Conservation (phyloP, 371 early-diverging fungal species). For the Chytridium lagenaria region DNA sequence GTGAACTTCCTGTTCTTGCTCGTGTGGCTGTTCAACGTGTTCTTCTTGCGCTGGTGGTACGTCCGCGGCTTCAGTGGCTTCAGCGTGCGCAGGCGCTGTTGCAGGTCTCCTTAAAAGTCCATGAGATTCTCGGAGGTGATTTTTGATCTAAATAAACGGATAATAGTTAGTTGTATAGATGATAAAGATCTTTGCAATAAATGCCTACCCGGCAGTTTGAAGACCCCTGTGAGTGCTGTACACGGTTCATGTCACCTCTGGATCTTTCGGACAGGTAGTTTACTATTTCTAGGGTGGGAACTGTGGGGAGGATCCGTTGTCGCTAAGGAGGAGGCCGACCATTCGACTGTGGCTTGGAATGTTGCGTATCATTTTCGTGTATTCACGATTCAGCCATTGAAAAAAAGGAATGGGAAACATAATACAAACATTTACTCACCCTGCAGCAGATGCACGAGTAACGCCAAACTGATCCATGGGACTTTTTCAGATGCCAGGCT, state of each 20-base stretch:
- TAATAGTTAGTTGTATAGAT: not conserved
- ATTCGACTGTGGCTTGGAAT: constrained; percentile 47
- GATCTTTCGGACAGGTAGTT: constrained; percentile 42
- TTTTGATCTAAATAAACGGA: not conserved
- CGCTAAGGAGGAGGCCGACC: constrained; percentile 38
- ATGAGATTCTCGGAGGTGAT: not conserved
- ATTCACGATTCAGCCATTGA: not conserved
- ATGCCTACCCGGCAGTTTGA: not conserved
- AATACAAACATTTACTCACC: constrained; percentile 26
- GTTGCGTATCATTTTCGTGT: constrained; percentile 27
- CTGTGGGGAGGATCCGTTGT: constrained; percentile 42
- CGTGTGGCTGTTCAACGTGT: not conserved
- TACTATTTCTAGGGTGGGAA: constrained; percentile 38
- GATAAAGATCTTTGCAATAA: not conserved
- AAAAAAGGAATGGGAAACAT: not conserved
- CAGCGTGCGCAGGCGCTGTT: not conserved
- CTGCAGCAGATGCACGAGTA: constrained; percentile 52
- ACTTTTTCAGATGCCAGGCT: constrained; percentile 47
- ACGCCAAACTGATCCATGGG: constrained; percentile 58
- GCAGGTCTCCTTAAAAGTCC: not conserved
- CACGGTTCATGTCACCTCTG: not conserved
- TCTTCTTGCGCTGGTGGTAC: no score
- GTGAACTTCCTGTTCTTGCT: not conserved
- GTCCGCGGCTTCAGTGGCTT: no score
- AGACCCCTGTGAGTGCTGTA: not conserved